Conservation (phyloP, 139 green algal genomes). For the Tetradesmus obliquus region DNA sequence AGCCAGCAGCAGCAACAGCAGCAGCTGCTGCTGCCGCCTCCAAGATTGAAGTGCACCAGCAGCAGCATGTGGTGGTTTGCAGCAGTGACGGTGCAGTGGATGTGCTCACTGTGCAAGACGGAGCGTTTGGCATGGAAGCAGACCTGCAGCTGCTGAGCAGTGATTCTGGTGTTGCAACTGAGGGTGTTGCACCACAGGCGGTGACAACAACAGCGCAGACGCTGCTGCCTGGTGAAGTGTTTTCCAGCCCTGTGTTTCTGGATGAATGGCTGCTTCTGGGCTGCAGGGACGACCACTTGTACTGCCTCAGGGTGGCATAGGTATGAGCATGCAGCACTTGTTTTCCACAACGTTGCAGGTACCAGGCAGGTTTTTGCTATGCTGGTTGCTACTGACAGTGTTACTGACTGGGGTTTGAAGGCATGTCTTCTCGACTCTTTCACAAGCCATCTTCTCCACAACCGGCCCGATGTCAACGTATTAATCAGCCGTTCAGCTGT, state of each 20-base stretch:
- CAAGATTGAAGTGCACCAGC: too few species aligned
- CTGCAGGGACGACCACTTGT: slow-evolving; percentile 62
- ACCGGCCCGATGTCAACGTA: too few species aligned
- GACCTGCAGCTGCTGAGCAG: not conserved
- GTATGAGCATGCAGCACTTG: not conserved
- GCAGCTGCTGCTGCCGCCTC: too few species aligned
- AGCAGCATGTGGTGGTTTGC: not conserved
- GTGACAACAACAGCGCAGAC: not conserved
- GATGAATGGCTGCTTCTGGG: slow-evolving; percentile 30
- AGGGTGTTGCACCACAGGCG: not conserved
- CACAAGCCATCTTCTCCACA: too few species aligned
- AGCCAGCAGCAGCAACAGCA: not conserved
- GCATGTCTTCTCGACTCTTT: not conserved
- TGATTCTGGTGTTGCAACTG: not conserved
- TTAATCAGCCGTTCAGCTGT: too few species aligned
- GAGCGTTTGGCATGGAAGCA: not conserved
- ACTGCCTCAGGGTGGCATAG: slow-evolving; percentile 49
- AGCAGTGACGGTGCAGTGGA: not conserved
- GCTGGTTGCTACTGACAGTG: not conserved
- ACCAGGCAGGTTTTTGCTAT: not conserved
- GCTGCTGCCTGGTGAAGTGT: slow-evolving; percentile 47
- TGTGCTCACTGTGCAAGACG: not conserved
- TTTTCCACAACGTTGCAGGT: too few species aligned
- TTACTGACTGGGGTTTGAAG: not conserved
- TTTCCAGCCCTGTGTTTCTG: slow-evolving; percentile 46